phyloP scores from a whole-genome alignment of 2,329 filamentous ascomycete genomes.

The Xylaria multiplex region DNA sequence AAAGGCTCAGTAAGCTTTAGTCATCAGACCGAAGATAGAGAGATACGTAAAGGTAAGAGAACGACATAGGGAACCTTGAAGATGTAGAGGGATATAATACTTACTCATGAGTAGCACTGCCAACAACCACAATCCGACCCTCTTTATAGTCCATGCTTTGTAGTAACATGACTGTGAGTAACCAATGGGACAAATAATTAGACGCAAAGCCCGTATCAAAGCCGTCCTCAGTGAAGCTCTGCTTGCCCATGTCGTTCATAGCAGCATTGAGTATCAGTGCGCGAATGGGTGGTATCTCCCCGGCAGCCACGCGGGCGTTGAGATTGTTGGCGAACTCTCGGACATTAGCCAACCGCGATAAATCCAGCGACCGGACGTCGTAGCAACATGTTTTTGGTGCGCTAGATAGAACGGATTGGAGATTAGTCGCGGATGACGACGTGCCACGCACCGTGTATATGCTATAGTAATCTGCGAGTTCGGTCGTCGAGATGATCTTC shows the following conservation, averaged over 20 bases:
- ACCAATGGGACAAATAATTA: constrained; percentile 49
- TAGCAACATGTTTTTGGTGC: neutral
- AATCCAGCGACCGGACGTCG: constrained; percentile 16
- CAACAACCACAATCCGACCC: constrained; percentile 47
- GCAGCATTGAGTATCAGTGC: constrained; percentile 34
- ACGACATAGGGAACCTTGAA: neutral
- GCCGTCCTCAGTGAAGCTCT: constrained; percentile 46
- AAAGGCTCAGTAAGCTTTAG: too few relatives aligned
- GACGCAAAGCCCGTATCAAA: constrained; percentile 47
- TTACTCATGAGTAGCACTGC: constrained; percentile 48
- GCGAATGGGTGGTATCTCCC: constrained; percentile 40
- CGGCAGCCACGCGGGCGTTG: constrained; percentile 30
- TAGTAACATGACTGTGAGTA: constrained; percentile 48
- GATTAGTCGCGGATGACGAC: neutral
- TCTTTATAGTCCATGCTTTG: constrained; percentile 47
- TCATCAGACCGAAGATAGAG: too few relatives aligned
- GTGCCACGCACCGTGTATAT: constrained; percentile 23
- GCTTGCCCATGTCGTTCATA: constrained; percentile 36
- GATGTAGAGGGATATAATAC: neutral
- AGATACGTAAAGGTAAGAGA: neutral
- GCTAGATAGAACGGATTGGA: neutral
- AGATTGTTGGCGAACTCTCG: constrained; percentile 27
- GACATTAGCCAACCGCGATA: constrained; percentile 22
- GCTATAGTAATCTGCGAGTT: constrained; percentile 9
- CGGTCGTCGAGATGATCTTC: constrained; percentile 1